These are phyloP conservation scores for Boletus edulis DNA, from an alignment of 768 basidiomycete genomes.

Conservation along the genomic window DNA sequence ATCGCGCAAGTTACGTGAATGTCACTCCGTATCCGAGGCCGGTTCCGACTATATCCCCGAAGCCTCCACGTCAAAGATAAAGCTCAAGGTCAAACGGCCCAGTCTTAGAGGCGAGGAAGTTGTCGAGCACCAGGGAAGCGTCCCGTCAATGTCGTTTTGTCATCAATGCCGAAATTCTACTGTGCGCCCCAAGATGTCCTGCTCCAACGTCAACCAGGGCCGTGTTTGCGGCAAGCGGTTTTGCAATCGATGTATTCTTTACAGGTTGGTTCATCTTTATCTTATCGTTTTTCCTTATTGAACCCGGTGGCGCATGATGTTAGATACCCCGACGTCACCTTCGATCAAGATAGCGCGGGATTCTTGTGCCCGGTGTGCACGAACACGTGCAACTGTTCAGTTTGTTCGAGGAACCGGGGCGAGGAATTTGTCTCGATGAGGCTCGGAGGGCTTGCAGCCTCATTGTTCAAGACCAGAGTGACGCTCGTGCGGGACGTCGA, in stretches of 20 bases:
- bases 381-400: constrained; percentile 47
- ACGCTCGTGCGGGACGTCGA: constrained; percentile 22
- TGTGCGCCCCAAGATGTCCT: constrained; percentile 34
- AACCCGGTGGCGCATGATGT: not conserved
- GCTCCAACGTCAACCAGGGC: constrained; percentile 21
- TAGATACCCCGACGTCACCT: constrained; percentile 41
- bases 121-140: not conserved
- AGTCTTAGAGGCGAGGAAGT: not conserved
- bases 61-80: not conserved
- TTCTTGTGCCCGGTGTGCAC: constrained; percentile 47
- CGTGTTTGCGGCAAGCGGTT: constrained; percentile 33
- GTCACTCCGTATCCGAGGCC: not conserved
- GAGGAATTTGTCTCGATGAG: constrained; percentile 42
- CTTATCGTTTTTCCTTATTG: constrained; percentile 4
- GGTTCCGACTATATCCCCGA: constrained; percentile 16
- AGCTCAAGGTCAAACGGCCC: not conserved
- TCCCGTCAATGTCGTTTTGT: constrained; percentile 22
- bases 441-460: constrained; percentile 20
- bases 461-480: constrained; percentile 22
- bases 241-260: constrained; percentile 34
- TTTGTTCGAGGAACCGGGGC: constrained; percentile 43
- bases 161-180: constrained; percentile 37
- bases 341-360: constrained; percentile 27
- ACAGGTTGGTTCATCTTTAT: constrained; percentile 26
- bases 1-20: constrained; percentile 18